Conservation (phyloP, 2,329 filamentous ascomycete species). For the Westerdykella aurantiaca region DNA sequence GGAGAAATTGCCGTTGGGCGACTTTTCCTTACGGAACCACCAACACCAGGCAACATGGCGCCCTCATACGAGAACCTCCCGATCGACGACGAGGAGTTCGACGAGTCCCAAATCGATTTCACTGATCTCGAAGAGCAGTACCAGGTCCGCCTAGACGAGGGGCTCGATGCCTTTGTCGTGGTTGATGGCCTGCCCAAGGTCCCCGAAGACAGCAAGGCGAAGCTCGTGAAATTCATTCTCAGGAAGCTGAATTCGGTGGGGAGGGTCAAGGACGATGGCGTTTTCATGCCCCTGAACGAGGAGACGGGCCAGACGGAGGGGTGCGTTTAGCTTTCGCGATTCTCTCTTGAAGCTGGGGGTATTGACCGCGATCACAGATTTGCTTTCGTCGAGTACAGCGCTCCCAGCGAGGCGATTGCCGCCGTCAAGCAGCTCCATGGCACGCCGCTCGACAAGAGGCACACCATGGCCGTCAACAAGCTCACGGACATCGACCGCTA, state of each 20-base stretch:
- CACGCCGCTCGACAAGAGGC: constrained; percentile 89
- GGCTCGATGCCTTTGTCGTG: constrained; percentile 92
- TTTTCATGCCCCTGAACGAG: constrained; percentile 91
- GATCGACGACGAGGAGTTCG: constrained; percentile 80
- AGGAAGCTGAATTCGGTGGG: constrained; percentile 87
- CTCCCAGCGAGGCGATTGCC: constrained; percentile 79
- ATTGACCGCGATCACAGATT: constrained; percentile 54
- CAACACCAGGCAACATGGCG: constrained; percentile 62
- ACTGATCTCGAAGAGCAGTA: constrained; percentile 91
- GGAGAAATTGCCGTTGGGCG: constrained; percentile 8
- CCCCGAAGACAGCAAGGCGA: constrained; percentile 82
- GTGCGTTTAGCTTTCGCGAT: constrained; percentile 47
- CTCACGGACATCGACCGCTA: constrained; percentile 96
- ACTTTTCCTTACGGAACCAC: constrained; percentile 15
- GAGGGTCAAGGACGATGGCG: constrained; percentile 74
- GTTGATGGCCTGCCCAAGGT: constrained; percentile 90
- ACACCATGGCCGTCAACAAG: constrained; percentile 95
- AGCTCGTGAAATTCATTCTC: constrained; percentile 92
- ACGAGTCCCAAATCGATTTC: constrained; percentile 91
- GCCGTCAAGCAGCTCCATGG: constrained; percentile 85
- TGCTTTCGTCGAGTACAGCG: constrained; percentile 94
- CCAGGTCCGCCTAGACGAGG: constrained; percentile 92
- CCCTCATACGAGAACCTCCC: constrained; percentile 87
- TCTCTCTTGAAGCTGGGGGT: not conserved
- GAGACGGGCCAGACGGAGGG: constrained; percentile 74